Conservation (phyloP, 805 yeast species). For the Saccharomycopsis javanensis region DNA sequence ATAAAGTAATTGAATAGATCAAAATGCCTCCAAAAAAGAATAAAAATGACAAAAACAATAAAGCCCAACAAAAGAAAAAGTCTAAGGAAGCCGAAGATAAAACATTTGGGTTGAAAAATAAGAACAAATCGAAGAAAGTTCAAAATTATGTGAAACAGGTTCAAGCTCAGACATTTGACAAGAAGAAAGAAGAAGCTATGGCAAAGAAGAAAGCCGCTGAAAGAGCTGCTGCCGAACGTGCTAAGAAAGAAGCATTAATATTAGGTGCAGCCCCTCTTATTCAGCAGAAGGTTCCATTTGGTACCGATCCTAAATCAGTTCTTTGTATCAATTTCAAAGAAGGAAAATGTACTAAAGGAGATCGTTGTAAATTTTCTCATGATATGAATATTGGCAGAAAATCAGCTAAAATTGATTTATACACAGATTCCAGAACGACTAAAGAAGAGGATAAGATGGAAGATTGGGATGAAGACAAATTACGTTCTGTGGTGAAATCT, state of each 20-base stretch:
- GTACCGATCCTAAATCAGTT: constrained; percentile 94
- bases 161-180: constrained; percentile 48
- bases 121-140: constrained; percentile 87
- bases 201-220: constrained; percentile 73
- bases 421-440: constrained; percentile 71
- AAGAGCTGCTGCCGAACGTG: constrained; percentile 85
- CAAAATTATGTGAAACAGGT: constrained; percentile 65
- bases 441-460: constrained; percentile 87
- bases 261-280: constrained; percentile 44
- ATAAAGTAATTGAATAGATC: not conserved
- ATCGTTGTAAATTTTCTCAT: constrained; percentile 85
- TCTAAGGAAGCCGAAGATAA: constrained; percentile 65
- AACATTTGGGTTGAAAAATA: constrained; percentile 92
- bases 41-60: constrained; percentile 48
- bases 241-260: constrained; percentile 71
- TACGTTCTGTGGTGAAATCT: constrained; percentile 73
- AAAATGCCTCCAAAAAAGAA: constrained; percentile 52
- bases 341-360: constrained; percentile 74
- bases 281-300: constrained; percentile 86
- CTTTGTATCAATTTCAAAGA: constrained; percentile 84
- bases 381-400: constrained; percentile 79
- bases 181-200: constrained; percentile 38
- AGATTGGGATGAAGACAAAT: constrained; percentile 92
- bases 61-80: constrained; percentile 47
- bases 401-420: constrained; percentile 82